Base-by-base conservation (phyloP, 2,329 filamentous ascomycete genomes). In the Plectosphaerella cucumerina region DNA sequence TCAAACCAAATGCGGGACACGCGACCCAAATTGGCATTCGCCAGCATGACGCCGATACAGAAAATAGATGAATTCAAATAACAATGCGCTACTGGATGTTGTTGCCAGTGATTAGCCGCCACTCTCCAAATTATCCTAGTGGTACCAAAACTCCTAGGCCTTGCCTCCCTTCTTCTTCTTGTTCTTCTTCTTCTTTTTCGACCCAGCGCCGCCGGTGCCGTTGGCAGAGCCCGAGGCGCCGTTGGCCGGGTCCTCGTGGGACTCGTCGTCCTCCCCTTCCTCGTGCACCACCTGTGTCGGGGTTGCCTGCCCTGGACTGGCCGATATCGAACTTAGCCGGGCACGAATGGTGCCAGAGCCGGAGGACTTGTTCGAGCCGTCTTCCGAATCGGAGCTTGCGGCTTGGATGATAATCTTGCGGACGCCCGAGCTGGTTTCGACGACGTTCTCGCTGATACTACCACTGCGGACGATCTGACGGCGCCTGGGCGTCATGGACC, bases 131-230 rank as follows among this genome's bases (percentile, higher is more conserved):
- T 9, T 31, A 31, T 9, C 26, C 26, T 31, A 31, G 26, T 8
- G 26, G 12, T 11, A 8, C 26, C 26, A 31, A 31, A 11, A 31
- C 26, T 31, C 51, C 58, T 62, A 64, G 3, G 58, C 64, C 53
- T 63, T 67, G 26, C 62, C 59, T 50, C 65, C 70, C 51, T 65
- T 66, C 61, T 71, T 71, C 60, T 68, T 72, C 43, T 66, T 70
- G 56, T 69, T 70, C 56, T 68, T 68, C 59, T 68, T 70, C 26
- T 59, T 60, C 45, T 60, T 58, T 43, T 53, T 56, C 50, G 33
- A 46, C 12, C 49, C 51, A 10, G 54, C 41, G 21, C 51, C 60
- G 17, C 51, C 50, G 2, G 52, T 50, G 31, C 56, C 56, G 33
- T 53, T 52, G 6, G 53, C 52, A 9, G 48, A 51, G 20, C 44